A percentile compares a stretch with the other conserved stretches of the same genome.
Conservation (phyloP, 2,329 filamentous ascomycete species). For the Alternaria arbusti region DNA sequence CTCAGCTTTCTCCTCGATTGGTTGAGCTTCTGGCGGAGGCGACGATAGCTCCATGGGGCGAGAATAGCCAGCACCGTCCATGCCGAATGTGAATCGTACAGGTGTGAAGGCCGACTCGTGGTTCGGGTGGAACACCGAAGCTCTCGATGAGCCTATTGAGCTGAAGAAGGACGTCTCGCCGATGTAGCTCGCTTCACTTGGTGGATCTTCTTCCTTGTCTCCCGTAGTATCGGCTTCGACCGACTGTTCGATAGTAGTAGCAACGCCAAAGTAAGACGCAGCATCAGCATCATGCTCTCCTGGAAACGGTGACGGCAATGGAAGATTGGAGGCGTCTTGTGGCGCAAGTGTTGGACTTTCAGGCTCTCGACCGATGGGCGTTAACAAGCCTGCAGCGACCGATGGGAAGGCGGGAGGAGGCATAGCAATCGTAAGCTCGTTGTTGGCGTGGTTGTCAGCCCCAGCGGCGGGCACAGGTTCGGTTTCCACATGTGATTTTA, state of each 20-base stretch:
- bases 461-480: background rate
- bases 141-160: conserved; percentile 36
- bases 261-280: conserved; percentile 39
- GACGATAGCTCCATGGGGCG: conserved; percentile 28
- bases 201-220: conserved; percentile 14
- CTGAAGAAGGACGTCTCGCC: conserved; percentile 44
- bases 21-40: conserved; percentile 16
- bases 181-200: conserved; percentile 32
- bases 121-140: conserved; percentile 28
- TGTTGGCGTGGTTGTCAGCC: background rate
- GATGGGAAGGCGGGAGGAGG: conserved; percentile 39
- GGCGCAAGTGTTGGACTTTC: conserved; percentile 43
- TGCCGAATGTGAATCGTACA: conserved; percentile 45
- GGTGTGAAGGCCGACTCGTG: conserved; percentile 47
- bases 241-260: conserved; percentile 6
- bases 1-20: background rate
- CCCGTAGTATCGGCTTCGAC: background rate
- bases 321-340: conserved; percentile 43
- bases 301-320: conserved; percentile 49
- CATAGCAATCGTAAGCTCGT: conserved; percentile 32
- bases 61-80: conserved; percentile 39
- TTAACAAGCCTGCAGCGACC: conserved; percentile 25
- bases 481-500: background rate
- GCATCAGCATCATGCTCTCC: conserved; percentile 29
- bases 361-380: conserved; percentile 43